Conservation (phyloP, 768 basidiomycete species). For the Phaeotremella fagi region DNA sequence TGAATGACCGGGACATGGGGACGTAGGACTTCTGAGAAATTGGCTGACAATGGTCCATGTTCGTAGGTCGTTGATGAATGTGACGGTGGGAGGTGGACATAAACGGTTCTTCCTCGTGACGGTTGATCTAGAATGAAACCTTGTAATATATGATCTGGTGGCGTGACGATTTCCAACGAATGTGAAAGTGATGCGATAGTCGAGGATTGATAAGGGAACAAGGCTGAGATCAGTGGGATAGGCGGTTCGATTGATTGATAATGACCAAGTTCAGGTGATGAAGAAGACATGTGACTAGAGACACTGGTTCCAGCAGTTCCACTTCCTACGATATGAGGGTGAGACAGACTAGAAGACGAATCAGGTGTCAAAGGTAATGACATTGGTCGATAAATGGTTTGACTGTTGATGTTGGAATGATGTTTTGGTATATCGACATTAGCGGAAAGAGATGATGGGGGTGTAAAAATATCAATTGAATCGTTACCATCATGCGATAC, state of each 20-base stretch:
- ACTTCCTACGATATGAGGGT: too few species aligned
- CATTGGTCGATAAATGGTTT: slow-evolving; percentile 1
- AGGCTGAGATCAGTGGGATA: slow-evolving; percentile 31
- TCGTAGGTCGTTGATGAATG: slow-evolving; percentile 1
- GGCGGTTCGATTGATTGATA: slow-evolving; percentile 3
- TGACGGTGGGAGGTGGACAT: slow-evolving; percentile 31
- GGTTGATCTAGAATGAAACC: slow-evolving; percentile 40
- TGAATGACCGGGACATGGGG: slow-evolving; percentile 29
- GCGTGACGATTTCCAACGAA: slow-evolving; percentile 41
- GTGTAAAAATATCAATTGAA: slow-evolving; percentile 6
- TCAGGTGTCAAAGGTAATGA: slow-evolving; percentile 27
- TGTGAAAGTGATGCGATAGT: slow-evolving; percentile 21
- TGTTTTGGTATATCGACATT: slow-evolving; percentile 12
- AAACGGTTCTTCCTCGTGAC: slow-evolving; percentile 21
- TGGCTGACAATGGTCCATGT: slow-evolving; percentile 23
- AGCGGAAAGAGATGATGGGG: slow-evolving; percentile 19
- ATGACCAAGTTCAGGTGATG: not conserved
- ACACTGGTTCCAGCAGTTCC: too few species aligned
- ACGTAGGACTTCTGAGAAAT: slow-evolving; percentile 36
- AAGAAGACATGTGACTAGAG: too few species aligned
- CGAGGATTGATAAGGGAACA: slow-evolving; percentile 41
- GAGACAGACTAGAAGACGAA: slow-evolving; percentile 8
- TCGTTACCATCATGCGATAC: not conserved
- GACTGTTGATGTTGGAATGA: too few species aligned
- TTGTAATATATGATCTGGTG: slow-evolving; percentile 27